Percentiles rank a stretch among this genome's conserved stretches.
These are phyloP conservation scores for Flaveria ramosissima DNA, from an alignment of 129 eudicot genomes.

Conservation along the genomic window DNA sequence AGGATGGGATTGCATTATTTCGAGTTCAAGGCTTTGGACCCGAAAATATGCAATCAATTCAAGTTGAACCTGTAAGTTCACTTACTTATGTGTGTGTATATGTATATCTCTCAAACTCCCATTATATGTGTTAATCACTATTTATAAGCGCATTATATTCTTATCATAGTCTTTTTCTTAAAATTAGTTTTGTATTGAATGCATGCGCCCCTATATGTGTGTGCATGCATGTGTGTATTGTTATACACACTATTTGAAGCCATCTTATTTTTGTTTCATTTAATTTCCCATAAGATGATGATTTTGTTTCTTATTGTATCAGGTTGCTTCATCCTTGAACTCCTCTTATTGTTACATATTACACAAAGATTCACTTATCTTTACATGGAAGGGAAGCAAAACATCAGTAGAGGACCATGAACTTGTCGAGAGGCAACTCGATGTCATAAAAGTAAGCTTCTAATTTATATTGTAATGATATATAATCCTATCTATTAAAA, in stretches of 20 bases:
- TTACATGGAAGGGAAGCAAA: conserved; percentile 71
- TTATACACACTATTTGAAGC: not conserved
- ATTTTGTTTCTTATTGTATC: conserved; percentile 30
- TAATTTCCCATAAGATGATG: not conserved
- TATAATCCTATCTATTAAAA: not conserved
- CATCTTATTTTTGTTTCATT: not conserved
- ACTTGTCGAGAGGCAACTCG: conserved; percentile 84
- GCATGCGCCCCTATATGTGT: not conserved
- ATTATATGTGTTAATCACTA: no score
- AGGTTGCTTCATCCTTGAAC: conserved; percentile 82
- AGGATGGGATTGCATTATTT: conserved; percentile 77
- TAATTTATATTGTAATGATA: not conserved
- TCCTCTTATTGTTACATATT: conserved; percentile 87
- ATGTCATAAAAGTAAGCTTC: conserved; percentile 38
- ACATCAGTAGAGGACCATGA: conserved; percentile 72
- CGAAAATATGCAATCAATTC: conserved; percentile 96
- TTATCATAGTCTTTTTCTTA: not conserved
- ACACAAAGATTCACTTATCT: conserved; percentile 66
- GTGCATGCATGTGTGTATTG: not conserved
- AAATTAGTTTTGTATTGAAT: not conserved
- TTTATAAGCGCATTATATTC: not conserved
- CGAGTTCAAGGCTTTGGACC: conserved; percentile 97
- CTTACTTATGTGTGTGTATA: not conserved
- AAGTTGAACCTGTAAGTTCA: conserved; percentile 78
- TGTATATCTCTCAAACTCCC: no score